Evolutionary conservation across 2,329 filamentous ascomycete species (phyloP).

Genomic region (Madurella mycetomatis): DNA sequence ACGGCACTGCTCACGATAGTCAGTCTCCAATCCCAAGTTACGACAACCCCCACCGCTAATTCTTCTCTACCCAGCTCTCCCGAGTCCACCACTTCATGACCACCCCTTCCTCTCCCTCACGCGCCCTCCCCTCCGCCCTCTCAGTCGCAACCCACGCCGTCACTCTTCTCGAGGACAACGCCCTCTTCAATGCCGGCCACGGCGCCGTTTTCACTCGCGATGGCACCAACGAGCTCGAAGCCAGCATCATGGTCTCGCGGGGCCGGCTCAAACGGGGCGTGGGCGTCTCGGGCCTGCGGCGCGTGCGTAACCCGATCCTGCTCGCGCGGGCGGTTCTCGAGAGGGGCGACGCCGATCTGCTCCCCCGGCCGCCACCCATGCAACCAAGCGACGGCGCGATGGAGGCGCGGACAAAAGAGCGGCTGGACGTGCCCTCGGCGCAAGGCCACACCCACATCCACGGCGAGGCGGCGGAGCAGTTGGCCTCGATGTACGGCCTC

Average conservation of each 20-base stretch:
- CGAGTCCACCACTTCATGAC: conserved; percentile 46
- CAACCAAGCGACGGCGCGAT: conserved; percentile 30
- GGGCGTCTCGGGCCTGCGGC: conserved; percentile 67
- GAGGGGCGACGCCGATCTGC: conserved; percentile 57
- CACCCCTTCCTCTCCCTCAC: conserved; percentile 20
- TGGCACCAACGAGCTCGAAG: conserved; percentile 81
- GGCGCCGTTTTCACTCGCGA: conserved; percentile 83
- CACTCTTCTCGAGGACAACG: conserved; percentile 68
- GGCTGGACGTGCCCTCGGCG: conserved; percentile 49
- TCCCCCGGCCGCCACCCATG: neutral
- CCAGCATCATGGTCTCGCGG: conserved; percentile 76
- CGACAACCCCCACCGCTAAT: neutral
- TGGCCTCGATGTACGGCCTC: conserved; percentile 65
- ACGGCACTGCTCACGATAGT: conserved; percentile 59
- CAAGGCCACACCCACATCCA: conserved; percentile 67
- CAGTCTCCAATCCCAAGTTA: conserved; percentile 25
- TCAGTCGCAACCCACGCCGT: conserved; percentile 74
- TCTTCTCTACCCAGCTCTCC: conserved; percentile 34
- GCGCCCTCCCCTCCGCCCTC: conserved; percentile 54
- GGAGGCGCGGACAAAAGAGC: neutral
- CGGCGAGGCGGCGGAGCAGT: conserved; percentile 62
- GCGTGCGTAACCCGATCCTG: conserved; percentile 74
- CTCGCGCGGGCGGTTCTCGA: conserved; percentile 69
- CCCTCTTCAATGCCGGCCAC: conserved; percentile 78
- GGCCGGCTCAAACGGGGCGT: conserved; percentile 71